A percentile compares a stretch with the other conserved stretches of the same genome.
These are phyloP conservation scores for Hypholoma fasciculare DNA, from an alignment of 768 basidiomycete genomes.

Conservation along the genomic window DNA sequence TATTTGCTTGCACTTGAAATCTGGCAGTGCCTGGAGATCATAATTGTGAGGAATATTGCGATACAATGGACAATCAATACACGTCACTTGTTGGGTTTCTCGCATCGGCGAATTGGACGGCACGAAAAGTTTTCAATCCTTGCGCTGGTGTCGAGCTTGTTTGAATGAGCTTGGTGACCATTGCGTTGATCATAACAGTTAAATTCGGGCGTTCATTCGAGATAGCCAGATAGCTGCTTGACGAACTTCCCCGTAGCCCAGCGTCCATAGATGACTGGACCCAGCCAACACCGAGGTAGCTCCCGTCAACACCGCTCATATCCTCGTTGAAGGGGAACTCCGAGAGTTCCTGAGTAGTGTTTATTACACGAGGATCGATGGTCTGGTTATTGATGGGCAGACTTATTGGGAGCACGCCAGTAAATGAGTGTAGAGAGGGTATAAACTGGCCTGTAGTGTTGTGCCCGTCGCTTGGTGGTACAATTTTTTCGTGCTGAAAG, in stretches of 20 bases:
- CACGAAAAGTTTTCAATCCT: conserved; percentile 15
- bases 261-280: conserved; percentile 29
- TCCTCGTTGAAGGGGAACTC: conserved; percentile 37
- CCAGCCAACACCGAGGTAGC: conserved; percentile 34
- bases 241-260: conserved; percentile 36
- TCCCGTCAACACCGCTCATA: conserved; percentile 28
- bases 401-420: conserved; percentile 32
- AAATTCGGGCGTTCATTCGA: conserved; percentile 33
- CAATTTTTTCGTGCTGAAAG: conserved; percentile 32
- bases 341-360: conserved; percentile 31
- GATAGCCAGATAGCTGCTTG: conserved; percentile 32
- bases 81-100: neutral
- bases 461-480: conserved; percentile 35
- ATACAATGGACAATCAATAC: too few species aligned
- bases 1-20: conserved; percentile 17
- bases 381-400: conserved; percentile 28
- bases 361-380: conserved; percentile 34
- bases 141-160: conserved; percentile 8
- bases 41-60: too few species aligned
- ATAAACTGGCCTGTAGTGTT: conserved; percentile 35
- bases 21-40: neutral
- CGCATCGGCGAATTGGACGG: conserved; percentile 18
- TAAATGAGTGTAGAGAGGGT: conserved; percentile 33
- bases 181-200: conserved; percentile 33
- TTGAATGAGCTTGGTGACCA: conserved; percentile 27